Percentiles rank a stretch among this genome's conserved stretches.
Evolutionary conservation across 1,139 yeast species (phyloP).

Genomic region (Kodamaea sp.): DNA sequence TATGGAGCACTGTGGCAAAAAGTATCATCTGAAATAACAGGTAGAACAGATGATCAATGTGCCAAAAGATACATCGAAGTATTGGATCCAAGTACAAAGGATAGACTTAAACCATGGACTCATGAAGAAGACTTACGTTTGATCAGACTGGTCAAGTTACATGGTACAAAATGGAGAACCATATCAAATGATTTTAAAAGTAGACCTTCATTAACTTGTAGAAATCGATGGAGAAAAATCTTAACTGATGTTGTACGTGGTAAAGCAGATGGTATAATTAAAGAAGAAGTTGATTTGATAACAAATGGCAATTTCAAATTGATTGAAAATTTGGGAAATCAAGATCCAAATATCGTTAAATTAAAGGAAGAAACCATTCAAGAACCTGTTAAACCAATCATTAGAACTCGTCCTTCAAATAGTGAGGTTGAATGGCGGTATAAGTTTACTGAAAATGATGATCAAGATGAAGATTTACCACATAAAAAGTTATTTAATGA

Average conservation of each 20-base stretch:
- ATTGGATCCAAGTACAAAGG: slow-evolving; percentile 75
- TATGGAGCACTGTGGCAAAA: slow-evolving; percentile 86
- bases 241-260: slow-evolving; percentile 72
- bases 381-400: not conserved
- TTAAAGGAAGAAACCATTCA: not conserved
- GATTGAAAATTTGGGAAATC: slow-evolving; percentile 6
- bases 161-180: slow-evolving; percentile 92
- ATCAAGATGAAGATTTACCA: slow-evolving; percentile 10
- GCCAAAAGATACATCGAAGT: slow-evolving; percentile 89
- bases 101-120: slow-evolving; percentile 77
- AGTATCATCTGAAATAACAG: slow-evolving; percentile 69
- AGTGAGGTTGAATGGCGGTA: slow-evolving; percentile 34
- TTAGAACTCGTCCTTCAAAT: slow-evolving; percentile 3
- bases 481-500: slow-evolving; percentile 10
- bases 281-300: slow-evolving; percentile 34
- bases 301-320: slow-evolving; percentile 22
- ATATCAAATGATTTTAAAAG: slow-evolving; percentile 70
- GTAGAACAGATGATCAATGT: slow-evolving; percentile 94
- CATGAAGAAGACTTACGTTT: slow-evolving; percentile 70
- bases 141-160: slow-evolving; percentile 58
- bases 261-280: slow-evolving; percentile 40
- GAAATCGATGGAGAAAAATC: slow-evolving; percentile 89
- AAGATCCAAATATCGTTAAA: not conserved
- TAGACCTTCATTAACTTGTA: slow-evolving; percentile 83
- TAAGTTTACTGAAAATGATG: slow-evolving; percentile 18